Evolutionary conservation across 2,329 filamentous ascomycete genomes (phyloP).

Genomic region (Ceratocystiopsis minuta): DNA sequence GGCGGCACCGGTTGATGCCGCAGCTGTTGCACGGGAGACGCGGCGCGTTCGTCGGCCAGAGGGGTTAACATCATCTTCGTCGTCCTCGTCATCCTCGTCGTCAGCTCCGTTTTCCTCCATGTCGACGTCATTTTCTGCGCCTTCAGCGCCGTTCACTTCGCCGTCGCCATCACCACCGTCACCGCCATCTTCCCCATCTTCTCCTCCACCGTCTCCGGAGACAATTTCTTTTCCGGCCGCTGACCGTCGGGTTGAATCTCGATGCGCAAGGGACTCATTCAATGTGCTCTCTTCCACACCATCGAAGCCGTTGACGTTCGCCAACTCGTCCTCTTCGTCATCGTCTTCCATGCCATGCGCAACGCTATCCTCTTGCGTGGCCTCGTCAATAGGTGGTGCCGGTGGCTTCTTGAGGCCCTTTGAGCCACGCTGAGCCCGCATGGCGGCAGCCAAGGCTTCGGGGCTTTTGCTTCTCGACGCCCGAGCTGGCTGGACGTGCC

Average conservation of each 20-base stretch:
- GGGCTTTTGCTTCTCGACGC: constrained; percentile 38
- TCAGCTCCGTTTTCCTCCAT: constrained; percentile 21
- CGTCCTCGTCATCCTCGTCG: constrained; percentile 7
- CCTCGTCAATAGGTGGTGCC: constrained; percentile 27
- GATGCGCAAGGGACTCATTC: not conserved
- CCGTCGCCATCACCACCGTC: constrained; percentile 3
- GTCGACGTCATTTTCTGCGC: constrained; percentile 19
- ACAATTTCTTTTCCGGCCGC: too few species aligned
- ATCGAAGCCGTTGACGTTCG: constrained; percentile 13
- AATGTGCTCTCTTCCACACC: constrained; percentile 3
- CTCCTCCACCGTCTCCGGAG: constrained; percentile 2
- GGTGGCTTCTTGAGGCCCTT: constrained; percentile 33
- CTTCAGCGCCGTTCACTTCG: constrained; percentile 1
- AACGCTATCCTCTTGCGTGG: constrained; percentile 29
- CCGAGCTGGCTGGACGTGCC: constrained; percentile 30
- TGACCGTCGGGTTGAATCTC: constrained; percentile 2
- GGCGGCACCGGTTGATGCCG: not conserved
- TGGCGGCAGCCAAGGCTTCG: constrained; percentile 23
- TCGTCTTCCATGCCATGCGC: constrained; percentile 6
- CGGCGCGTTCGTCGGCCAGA: constrained; percentile 21
- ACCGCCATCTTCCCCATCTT: not conserved
- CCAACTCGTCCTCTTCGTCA: constrained; percentile 17
- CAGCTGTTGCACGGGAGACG: constrained; percentile 1
- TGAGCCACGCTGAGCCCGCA: constrained; percentile 23
- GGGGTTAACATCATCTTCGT: constrained; percentile 11